Conservation (phyloP, 768 basidiomycete genomes). For the Trametes villosa region DNA sequence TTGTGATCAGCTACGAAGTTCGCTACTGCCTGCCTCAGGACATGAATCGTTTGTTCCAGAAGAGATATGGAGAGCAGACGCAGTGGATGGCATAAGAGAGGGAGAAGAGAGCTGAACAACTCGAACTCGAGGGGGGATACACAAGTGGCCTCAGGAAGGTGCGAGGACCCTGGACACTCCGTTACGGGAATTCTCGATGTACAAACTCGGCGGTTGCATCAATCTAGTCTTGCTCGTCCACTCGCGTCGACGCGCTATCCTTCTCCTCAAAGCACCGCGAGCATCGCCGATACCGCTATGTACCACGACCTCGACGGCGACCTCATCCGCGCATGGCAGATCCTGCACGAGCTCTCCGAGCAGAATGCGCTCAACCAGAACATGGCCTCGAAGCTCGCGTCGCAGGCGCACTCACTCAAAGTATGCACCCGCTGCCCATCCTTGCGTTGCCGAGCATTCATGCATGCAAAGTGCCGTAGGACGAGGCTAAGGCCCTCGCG, state of each 20-base stretch:
- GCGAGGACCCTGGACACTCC: too few species aligned
- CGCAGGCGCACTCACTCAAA: slow-evolving; percentile 75
- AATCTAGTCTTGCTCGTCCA: background rate
- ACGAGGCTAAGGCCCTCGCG: slow-evolving; percentile 71
- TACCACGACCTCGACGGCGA: slow-evolving; percentile 64
- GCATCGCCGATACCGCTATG: slow-evolving; percentile 19
- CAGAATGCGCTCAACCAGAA: slow-evolving; percentile 85
- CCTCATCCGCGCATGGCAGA: slow-evolving; percentile 74
- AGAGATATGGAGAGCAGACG: too few species aligned
- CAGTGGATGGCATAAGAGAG: too few species aligned
- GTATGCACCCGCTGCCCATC: slow-evolving; percentile 43
- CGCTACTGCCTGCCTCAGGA: too few species aligned
- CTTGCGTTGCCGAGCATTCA: slow-evolving; percentile 14
- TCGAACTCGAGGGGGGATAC: too few species aligned
- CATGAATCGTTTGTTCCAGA: too few species aligned
- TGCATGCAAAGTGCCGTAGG: slow-evolving; percentile 44
- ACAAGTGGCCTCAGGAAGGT: too few species aligned
- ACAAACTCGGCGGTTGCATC: background rate
- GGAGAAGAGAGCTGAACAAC: too few species aligned
- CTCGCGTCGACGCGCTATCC: background rate
- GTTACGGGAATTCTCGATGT: background rate
- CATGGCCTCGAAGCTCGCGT: slow-evolving; percentile 66
- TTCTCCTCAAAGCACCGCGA: background rate
- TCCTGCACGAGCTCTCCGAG: slow-evolving; percentile 81
- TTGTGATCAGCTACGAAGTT: too few species aligned